phyloP scores from a whole-genome alignment of 495 filamentous ascomycete species.

The Lasiosphaeria ovina region DNA sequence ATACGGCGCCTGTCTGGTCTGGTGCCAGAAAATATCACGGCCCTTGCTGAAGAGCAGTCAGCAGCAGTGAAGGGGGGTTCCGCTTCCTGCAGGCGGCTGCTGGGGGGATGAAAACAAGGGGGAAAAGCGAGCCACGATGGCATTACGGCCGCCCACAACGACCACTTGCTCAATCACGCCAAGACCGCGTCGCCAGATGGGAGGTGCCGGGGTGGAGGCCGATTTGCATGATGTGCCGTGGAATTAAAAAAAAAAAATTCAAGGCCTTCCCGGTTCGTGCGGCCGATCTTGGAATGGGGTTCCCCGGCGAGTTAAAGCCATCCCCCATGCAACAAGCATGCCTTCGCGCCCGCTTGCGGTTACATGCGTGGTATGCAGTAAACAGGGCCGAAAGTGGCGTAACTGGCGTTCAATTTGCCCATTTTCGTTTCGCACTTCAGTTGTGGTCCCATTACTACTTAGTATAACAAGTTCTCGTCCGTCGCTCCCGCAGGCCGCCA shows the following conservation, averaged over 20 bases:
- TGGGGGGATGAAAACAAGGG: not conserved
- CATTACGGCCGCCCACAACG: conserved; percentile 12
- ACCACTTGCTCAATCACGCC: not conserved
- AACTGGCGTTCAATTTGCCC: not conserved
- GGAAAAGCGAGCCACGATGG: no score
- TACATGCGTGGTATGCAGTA: conserved; percentile 2
- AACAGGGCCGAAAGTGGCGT: not conserved
- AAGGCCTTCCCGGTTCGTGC: conserved; percentile 22
- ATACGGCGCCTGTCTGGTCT: not conserved
- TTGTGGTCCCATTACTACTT: no score
- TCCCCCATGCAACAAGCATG: not conserved
- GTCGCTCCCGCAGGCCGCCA: no score
- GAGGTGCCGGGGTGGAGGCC: conserved; percentile 2
- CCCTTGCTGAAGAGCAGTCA: not conserved
- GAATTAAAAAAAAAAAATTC: conserved; percentile 16
- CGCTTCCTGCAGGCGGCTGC: not conserved
- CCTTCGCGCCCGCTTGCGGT: conserved; percentile 12
- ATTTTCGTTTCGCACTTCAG: no score
- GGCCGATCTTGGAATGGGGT: conserved; percentile 22
- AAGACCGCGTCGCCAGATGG: conserved; percentile 11
- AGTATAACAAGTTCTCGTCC: no score
- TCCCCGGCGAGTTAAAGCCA: not conserved
- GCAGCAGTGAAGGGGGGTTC: not conserved
- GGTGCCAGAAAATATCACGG: conserved; percentile 11
- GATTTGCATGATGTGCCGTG: conserved; percentile 32